phyloP scores from a whole-genome alignment of 495 filamentous ascomycete genomes.

The Trichoderma erinaceum region DNA sequence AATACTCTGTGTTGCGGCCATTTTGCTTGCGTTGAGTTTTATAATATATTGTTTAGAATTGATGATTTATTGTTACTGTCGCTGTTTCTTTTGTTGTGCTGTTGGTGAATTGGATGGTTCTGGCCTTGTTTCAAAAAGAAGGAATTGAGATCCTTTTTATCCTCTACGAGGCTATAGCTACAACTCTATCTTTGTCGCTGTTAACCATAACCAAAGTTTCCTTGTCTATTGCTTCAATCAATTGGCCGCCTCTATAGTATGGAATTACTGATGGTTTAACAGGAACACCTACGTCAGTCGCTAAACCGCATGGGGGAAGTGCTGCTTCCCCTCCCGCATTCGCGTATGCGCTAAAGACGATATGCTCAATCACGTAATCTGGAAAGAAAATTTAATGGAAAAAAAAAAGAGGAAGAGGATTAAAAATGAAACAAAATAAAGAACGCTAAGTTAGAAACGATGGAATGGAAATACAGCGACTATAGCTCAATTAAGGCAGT shows the following conservation, averaged over 20 bases:
- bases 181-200: neutral
- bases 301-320: neutral
- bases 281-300: neutral
- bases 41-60: neutral
- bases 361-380: neutral
- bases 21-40: neutral
- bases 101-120: neutral
- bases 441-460: neutral
- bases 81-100: neutral
- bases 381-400: neutral
- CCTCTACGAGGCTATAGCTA: neutral
- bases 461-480: neutral
- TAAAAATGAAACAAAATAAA: neutral
- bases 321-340: neutral
- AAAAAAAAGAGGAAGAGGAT: neutral
- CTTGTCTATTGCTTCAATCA: too few species aligned
- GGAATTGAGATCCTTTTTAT: neutral
- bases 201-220: too few species aligned
- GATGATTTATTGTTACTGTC: too few species aligned
- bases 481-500: neutral
- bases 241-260: neutral
- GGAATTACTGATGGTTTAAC: neutral
- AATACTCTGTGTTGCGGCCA: neutral
- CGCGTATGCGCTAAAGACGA: neutral
- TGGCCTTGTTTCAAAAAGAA: neutral